Conservation (phyloP, 1,139 yeast species). For the Suhomyces terraborum region DNA sequence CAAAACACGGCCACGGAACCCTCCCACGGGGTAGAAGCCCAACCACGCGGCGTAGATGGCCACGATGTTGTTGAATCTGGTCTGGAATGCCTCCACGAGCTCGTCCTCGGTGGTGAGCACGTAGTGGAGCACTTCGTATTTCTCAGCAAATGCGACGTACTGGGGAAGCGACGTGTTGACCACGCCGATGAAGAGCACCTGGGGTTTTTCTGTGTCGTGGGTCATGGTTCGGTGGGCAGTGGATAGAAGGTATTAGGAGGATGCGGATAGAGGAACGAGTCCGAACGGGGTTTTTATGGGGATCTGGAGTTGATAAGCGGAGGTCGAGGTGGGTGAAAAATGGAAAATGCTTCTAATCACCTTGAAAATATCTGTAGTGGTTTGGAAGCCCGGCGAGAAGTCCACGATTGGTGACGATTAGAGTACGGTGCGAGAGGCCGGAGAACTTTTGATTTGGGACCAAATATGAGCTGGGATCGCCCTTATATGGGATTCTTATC, state of each 20-base stretch:
- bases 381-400: no score
- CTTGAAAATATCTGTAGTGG: no score
- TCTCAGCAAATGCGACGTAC: constrained; percentile 20
- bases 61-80: constrained; percentile 41
- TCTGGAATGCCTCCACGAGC: constrained; percentile 32
- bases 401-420: no score
- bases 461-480: no score
- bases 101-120: constrained; percentile 22
- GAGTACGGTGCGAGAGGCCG: no score
- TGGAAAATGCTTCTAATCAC: no score
- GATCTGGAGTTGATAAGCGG: no score
- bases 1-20: constrained; percentile 48
- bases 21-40: constrained; percentile 54
- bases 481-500: no score
- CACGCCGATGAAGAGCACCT: constrained; percentile 29
- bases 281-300: no score
- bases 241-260: background rate
- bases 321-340: no score
- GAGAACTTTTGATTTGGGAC: no score
- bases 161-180: constrained; percentile 24
- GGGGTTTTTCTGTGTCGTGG: constrained; percentile 12
- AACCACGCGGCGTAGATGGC: constrained; percentile 70
- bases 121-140: constrained; percentile 24
- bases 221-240: constrained; percentile 2
- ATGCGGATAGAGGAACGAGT: no score